These are phyloP conservation scores for Anisodus tanguticus DNA, from an alignment of 257 asterid species.

Conservation along the genomic window DNA sequence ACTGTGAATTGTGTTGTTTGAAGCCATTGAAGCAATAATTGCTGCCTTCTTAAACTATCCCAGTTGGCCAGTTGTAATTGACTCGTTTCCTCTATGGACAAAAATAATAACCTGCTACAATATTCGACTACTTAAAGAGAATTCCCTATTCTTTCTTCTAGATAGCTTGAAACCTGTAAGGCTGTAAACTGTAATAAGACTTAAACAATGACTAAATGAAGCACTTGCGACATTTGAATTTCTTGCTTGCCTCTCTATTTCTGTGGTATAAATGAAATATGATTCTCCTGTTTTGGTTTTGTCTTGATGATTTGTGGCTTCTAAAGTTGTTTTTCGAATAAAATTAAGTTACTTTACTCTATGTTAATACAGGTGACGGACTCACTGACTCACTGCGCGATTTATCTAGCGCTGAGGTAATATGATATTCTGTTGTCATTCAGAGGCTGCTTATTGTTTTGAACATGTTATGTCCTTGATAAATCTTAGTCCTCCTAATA, in stretches of 20 bases:
- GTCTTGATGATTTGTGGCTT: conserved; percentile 16
- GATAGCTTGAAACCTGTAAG: not conserved
- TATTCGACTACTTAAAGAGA: not conserved
- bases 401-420: conserved; percentile 72
- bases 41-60: not conserved
- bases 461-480: not conserved
- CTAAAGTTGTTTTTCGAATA: conserved; percentile 4
- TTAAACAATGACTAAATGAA: too few species aligned
- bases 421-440: not conserved
- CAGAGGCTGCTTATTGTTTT: not conserved
- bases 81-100: not conserved
- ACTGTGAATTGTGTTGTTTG: not conserved
- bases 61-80: not conserved
- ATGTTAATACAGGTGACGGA: conserved; percentile 61
- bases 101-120: not conserved
- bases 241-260: not conserved
- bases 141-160: conserved; percentile 1
- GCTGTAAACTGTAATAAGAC: too few species aligned
- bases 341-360: conserved; percentile 28
- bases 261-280: not conserved
- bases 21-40: not conserved
- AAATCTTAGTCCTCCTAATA: not conserved
- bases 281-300: not conserved
- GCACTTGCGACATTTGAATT: not conserved
- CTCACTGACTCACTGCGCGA: conserved; percentile 76